Conservation (phyloP, 78 protist genomes). For the slime mould (Dictyostelium discoideum) region DNA sequence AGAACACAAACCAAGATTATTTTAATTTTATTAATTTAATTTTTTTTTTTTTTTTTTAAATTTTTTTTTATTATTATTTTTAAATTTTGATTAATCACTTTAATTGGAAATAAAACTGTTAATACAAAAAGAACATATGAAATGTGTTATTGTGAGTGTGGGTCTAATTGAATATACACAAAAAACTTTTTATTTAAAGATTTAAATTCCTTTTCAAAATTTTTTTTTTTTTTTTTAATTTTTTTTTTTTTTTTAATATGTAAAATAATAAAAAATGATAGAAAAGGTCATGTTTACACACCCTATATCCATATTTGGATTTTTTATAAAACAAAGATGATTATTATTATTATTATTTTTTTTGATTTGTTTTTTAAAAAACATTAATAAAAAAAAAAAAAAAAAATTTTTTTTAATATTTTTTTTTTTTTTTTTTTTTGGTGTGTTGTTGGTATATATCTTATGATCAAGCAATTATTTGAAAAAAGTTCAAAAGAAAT, state of each 20-base stretch:
- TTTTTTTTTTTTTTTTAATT: too few relatives aligned
- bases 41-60: too few relatives aligned
- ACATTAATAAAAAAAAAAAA: background rate
- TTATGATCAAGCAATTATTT: background rate
- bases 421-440: slow-evolving; percentile 5
- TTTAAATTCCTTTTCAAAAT: background rate
- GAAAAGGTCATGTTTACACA: background rate
- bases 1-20: background rate
- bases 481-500: background rate
- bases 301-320: background rate
- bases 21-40: too few relatives aligned
- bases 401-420: background rate
- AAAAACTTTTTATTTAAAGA: background rate
- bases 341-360: too few relatives aligned
- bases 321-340: background rate
- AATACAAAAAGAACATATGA: background rate
- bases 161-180: background rate
- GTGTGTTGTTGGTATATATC: background rate
- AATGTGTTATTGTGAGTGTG: background rate
- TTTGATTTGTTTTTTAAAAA: background rate
- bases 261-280: background rate
- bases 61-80: too few relatives aligned
- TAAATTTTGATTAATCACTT: background rate
- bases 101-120: slow-evolving; percentile 1
- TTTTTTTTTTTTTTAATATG: background rate